Conservation (phyloP, 371 early-diverging fungal genomes). For the Mortierella sp. region DNA sequence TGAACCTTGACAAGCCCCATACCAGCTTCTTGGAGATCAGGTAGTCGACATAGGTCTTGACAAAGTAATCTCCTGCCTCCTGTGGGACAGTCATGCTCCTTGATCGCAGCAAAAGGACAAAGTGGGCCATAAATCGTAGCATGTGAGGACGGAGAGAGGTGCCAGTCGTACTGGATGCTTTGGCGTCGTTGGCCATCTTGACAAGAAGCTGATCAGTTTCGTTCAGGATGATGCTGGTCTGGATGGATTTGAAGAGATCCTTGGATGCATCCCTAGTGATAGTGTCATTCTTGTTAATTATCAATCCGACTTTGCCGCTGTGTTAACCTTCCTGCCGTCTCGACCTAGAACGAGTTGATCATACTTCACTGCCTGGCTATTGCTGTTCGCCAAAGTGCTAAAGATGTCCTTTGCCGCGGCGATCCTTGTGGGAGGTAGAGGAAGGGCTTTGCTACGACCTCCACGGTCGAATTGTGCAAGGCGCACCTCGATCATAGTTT, state of each 20-base stretch:
- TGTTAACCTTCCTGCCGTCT: background rate
- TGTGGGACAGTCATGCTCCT: conserved; percentile 29
- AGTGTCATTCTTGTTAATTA: background rate
- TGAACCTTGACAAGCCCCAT: background rate
- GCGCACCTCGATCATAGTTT: conserved; percentile 35
- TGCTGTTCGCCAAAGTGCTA: conserved; percentile 25
- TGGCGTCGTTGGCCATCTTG: conserved; percentile 32
- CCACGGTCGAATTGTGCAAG: conserved; percentile 40
- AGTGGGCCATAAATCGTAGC: conserved; percentile 49
- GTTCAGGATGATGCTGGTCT: conserved; percentile 45
- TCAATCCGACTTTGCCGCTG: background rate
- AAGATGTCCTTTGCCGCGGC: conserved; percentile 31
- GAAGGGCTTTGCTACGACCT: conserved; percentile 22
- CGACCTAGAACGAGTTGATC: background rate
- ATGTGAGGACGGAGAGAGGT: conserved; percentile 31
- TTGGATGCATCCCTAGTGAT: conserved; percentile 21
- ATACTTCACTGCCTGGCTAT: conserved; percentile 25
- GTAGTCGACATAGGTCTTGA: conserved; percentile 56
- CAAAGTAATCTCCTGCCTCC: conserved; percentile 39
- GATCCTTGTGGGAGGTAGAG: conserved; percentile 23
- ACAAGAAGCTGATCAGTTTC: conserved; percentile 32
- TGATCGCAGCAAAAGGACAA: conserved; percentile 42
- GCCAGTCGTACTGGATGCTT: conserved; percentile 8
- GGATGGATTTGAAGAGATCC: conserved; percentile 39
- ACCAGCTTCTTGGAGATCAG: conserved; percentile 45